Evolutionary conservation across 345 rosid genomes (phyloP).

Genomic region (Zanthoxylum bungeanum): DNA sequence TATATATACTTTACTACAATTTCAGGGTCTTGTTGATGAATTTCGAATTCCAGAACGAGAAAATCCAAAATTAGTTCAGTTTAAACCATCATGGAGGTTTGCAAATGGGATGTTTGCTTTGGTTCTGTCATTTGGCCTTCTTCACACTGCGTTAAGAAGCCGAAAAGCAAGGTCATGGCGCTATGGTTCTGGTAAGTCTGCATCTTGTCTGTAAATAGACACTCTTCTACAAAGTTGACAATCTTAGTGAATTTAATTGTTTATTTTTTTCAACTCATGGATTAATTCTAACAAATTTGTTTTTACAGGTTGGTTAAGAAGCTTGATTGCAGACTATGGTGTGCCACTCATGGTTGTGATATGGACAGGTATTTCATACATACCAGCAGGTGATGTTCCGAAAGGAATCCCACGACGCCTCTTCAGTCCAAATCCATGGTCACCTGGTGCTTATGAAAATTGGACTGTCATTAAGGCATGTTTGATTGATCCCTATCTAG

Average conservation of each 20-base stretch:
- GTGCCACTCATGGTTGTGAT: constrained; percentile 92
- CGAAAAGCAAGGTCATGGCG: constrained; percentile 95
- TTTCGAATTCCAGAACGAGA: constrained; percentile 72
- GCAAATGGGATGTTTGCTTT: constrained; percentile 96
- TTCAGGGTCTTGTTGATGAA: constrained; percentile 92
- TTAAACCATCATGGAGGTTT: constrained; percentile 79
- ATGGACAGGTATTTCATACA: constrained; percentile 90
- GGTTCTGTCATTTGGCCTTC: constrained; percentile 88
- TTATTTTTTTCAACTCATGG: constrained; percentile 5
- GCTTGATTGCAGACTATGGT: constrained; percentile 89
- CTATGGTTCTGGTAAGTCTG: constrained; percentile 70
- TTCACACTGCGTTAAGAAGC: constrained; percentile 71
- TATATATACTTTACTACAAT: no score
- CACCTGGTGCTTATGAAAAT: constrained; percentile 81
- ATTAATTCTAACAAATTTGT: constrained; percentile 1
- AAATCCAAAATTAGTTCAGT: constrained; percentile 45
- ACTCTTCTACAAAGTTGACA: not conserved
- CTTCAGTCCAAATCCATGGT: constrained; percentile 96
- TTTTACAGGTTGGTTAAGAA: constrained; percentile 76
- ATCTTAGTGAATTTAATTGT: not conserved
- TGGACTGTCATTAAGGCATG: constrained; percentile 84
- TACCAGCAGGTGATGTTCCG: constrained; percentile 71
- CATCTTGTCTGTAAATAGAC: not conserved
- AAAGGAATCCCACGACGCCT: constrained; percentile 91
- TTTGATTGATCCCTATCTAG: not conserved